phyloP scores from a whole-genome alignment of 1,284 basidiomycete genomes.

The Mycena sp. region DNA sequence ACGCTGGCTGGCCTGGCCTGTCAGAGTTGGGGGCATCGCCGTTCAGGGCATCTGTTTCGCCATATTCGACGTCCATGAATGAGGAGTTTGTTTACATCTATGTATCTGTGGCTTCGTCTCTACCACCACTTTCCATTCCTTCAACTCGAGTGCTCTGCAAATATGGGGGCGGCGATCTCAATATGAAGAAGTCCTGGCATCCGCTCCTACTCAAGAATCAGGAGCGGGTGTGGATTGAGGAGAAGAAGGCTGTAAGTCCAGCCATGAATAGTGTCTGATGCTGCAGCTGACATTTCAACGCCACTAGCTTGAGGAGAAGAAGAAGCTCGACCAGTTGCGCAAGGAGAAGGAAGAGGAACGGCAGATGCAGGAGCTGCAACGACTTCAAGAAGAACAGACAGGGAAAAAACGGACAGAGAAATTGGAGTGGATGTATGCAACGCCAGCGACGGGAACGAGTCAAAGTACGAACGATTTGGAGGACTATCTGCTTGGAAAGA shows the following conservation, averaged over 20 bases:
- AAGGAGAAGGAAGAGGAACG: constrained; percentile 98
- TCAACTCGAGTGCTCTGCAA: constrained; percentile 49
- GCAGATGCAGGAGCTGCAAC: constrained; percentile 94
- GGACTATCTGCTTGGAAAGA: constrained; percentile 98
- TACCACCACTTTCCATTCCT: constrained; percentile 19
- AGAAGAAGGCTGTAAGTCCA: constrained; percentile 90
- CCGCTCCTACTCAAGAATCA: constrained; percentile 98
- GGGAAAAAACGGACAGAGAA: constrained; percentile 95
- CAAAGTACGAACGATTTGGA: constrained; percentile 93
- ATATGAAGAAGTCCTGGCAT: constrained; percentile 99
- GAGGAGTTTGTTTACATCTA: not conserved
- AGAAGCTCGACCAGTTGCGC: constrained; percentile 94
- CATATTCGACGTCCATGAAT: constrained; percentile 37
- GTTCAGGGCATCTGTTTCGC: constrained; percentile 45
- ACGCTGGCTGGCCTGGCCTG: constrained; percentile 35
- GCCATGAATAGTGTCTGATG: not conserved
- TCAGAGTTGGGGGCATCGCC: constrained; percentile 37
- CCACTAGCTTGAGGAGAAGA: constrained; percentile 92
- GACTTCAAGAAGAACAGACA: constrained; percentile 92
- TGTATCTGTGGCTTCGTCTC: constrained; percentile 15
- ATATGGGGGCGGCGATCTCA: constrained; percentile 96
- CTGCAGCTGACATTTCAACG: constrained; percentile 19
- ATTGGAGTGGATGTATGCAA: constrained; percentile 99
- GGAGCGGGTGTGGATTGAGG: constrained; percentile 99
- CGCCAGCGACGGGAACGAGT: constrained; percentile 85